A percentile compares a stretch with the other conserved stretches of the same genome.
Evolutionary conservation across 2,329 filamentous ascomycete genomes (phyloP).

Genomic region (Whalleya microplaca): DNA sequence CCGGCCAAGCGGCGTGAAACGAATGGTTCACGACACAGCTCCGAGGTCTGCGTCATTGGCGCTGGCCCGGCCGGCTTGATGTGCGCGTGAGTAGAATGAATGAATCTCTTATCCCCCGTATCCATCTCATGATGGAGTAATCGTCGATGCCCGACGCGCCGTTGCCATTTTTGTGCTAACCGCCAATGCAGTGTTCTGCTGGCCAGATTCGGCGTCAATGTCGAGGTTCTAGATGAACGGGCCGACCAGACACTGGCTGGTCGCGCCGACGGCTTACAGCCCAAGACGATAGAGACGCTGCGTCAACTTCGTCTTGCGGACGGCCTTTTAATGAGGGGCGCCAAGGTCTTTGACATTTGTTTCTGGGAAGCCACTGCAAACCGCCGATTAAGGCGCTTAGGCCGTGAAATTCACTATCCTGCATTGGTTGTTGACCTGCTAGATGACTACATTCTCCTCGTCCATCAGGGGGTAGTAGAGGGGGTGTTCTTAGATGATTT

Average conservation of each 20-base stretch:
- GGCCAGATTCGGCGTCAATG: constrained; percentile 67
- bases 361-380: constrained; percentile 66
- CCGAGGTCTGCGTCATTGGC: constrained; percentile 54
- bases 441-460: constrained; percentile 60
- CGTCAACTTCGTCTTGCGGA: constrained; percentile 76
- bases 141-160: too few species aligned
- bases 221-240: constrained; percentile 70
- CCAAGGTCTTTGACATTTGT: constrained; percentile 73
- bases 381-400: constrained; percentile 60
- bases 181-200: constrained; percentile 47
- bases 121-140: too few species aligned
- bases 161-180: constrained; percentile 12
- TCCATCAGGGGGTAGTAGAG: constrained; percentile 78
- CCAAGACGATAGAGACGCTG: constrained; percentile 78
- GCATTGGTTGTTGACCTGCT: constrained; percentile 55
- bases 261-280: constrained; percentile 69
- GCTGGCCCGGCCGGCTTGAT: constrained; percentile 61
- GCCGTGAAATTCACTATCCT: constrained; percentile 71
- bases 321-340: constrained; percentile 66
- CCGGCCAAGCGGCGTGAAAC: constrained; percentile 26
- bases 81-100: constrained; percentile 44
- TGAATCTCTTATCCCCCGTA: too few species aligned
- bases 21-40: constrained; percentile 24
- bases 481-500: constrained; percentile 72
- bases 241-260: constrained; percentile 70